Evolutionary conservation across 169 alveolate species (phyloP), one percentile per base, ranked within the genome.

Genomic region (Eimeria nieschulzi): DNA sequence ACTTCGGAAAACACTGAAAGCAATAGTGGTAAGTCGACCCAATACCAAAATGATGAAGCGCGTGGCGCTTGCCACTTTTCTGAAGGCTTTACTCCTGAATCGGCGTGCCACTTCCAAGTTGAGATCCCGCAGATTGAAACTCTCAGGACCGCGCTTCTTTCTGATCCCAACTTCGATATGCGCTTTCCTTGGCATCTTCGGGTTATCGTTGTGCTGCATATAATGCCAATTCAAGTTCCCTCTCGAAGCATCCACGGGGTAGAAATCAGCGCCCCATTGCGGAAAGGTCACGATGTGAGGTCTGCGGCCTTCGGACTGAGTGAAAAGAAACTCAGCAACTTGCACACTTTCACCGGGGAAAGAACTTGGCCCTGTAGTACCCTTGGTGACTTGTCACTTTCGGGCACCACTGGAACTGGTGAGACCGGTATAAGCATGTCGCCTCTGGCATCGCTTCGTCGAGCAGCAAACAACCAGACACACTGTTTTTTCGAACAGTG

Each of bases 121-220:
- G 87, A 79, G 73, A 15, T 79, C 23, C 87, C 87, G 33, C 87
- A 79, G 53, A 13, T 79, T 17, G 87, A 79, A 66, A 79, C 56
- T 19, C 61, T 79, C 61, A 19, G 87, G 54, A 55, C 87, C 2
- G 87, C 87, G 13, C 61, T 79, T 46, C 87, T 79, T 7, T 79
- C 70, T 56, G 87, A 79, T 19, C 87, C 87, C 10, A 79, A 79
- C 75, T 79, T 79, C 73, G 55, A n/a, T 26, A 15, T 79, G 59
- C 73, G 55, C n/a, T 64, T 10, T 39, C 55, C 75, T 9, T 79
- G 87, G 87, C 87, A 79, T 55, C 55, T 79, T 12, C 87, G 87
- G 9, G 73, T 79, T 21, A 55, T 56, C 17, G 73, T 79, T 21
- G 64, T n/a, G 5, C 53, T 79, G 66, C 87, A 39, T 5, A 5